These are phyloP conservation scores for Globisporangium ultimum DNA, from an alignment of 352 stramenopile genomes.

Conservation along the genomic window DNA sequence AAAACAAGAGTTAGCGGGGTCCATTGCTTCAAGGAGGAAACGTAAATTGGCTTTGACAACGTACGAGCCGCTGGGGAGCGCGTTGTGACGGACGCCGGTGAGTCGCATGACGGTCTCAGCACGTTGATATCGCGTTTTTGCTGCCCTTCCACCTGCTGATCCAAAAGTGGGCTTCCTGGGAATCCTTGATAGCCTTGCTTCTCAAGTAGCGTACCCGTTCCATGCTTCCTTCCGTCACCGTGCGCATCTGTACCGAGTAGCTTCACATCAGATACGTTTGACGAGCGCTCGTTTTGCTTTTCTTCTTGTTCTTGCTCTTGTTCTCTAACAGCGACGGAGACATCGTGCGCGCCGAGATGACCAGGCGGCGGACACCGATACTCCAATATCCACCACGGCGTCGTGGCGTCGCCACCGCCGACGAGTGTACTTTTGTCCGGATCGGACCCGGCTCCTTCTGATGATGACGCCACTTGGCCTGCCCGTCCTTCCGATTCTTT, in stretches of 20 bases:
- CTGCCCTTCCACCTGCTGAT: too few relatives aligned
- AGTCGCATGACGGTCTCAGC: too few relatives aligned
- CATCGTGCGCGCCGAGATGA: constrained; percentile 45
- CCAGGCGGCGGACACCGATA: constrained; percentile 52
- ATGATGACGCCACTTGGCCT: background rate
- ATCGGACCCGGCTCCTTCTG: background rate
- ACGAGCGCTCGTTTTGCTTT: background rate
- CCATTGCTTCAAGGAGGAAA: too few relatives aligned
- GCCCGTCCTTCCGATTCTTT: constrained; percentile 9
- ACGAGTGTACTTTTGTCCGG: background rate
- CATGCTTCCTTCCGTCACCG: too few relatives aligned
- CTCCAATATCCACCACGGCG: constrained; percentile 59
- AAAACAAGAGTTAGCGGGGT: too few relatives aligned
- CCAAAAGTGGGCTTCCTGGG: too few relatives aligned
- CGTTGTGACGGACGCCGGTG: too few relatives aligned
- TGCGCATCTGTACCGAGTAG: background rate
- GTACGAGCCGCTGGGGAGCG: too few relatives aligned
- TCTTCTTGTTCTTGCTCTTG: constrained; percentile 9
- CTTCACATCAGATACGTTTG: constrained; percentile 5
- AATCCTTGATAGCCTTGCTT: too few relatives aligned
- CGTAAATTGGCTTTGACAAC: too few relatives aligned
- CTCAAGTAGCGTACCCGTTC: too few relatives aligned
- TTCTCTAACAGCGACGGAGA: constrained; percentile 24
- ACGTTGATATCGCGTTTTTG: too few relatives aligned
- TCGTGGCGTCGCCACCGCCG: constrained; percentile 8